A percentile compares a stretch with the other conserved stretches of the same genome.
Conservation (phyloP, 2,329 filamentous ascomycete genomes). For the Aureobasidium sp. region DNA sequence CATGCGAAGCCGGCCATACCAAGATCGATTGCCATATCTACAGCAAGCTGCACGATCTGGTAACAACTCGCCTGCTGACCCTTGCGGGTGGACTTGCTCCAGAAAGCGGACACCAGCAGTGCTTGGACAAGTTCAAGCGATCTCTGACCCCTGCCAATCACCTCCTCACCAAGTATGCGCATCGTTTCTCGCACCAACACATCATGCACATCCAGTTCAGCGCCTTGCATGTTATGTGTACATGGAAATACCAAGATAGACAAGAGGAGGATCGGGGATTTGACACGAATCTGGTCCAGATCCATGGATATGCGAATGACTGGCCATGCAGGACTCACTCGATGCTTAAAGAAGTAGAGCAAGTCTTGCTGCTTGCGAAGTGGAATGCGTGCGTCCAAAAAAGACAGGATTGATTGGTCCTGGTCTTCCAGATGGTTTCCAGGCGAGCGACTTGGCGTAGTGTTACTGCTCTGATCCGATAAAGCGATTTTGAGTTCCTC, state of each 20-base stretch:
- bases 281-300: not conserved
- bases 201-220: not conserved
- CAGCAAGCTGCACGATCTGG: not conserved
- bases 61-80: not conserved
- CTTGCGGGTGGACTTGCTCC: not conserved
- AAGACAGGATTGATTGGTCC: not conserved
- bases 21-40: not conserved
- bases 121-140: slow-evolving; percentile 2
- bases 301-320: not conserved
- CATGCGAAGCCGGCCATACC: not conserved
- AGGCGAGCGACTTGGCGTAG: not conserved
- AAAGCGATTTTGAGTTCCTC: not conserved
- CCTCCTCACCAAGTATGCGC: not conserved
- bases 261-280: not conserved
- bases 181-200: not conserved
- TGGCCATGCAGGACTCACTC: not conserved
- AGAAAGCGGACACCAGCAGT: not conserved
- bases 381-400: not conserved
- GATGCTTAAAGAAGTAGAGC: not conserved
- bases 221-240: not conserved
- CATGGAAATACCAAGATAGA: not conserved
- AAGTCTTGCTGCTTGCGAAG: not conserved
- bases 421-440: not conserved
- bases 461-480: not conserved
- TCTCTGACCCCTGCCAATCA: not conserved